Evolutionary conservation across 2,329 filamentous ascomycete genomes (phyloP), one percentile per base, ranked within the genome.

Genomic region (Lachnellula arida): DNA sequence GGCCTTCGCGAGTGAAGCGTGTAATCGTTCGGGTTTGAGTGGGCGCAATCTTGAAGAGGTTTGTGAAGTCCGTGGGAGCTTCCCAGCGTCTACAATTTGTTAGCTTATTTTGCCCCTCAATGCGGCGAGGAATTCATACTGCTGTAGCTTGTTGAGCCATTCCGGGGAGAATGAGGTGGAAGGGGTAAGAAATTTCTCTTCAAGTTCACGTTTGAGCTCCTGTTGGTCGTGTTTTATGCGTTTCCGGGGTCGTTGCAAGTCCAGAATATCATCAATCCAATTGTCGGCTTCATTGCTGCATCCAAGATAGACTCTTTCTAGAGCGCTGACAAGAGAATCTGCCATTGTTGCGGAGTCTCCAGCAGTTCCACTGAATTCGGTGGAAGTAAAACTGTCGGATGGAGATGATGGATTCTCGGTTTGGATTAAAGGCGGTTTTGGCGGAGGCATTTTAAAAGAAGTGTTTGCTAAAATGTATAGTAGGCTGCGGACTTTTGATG

Each of bases 1-100:
- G 80, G 5, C 94, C 94, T 73, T 96, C 91, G 54, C 94, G 82
- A 46, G 86, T 88, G 71, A 99, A 99, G 32, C 94, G 86, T 28
- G 91, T 96, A 63, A 97, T 87, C n/a, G 92, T 97, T 56, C 94
- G 85, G 15, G 91, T 93, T 73, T 97, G 94, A 0, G 93, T 95
- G 3, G 91, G 89, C 1, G 91, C 91, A 53, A 97, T 81, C 60
- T 87, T 84, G 73, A 96, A 96, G 17, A 97, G 81, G 55, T 91
- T 85, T n/a, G 85, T 82, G 69, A 92, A 88, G 66, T 96, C 87
- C 39, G 85, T 81, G 4, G 89, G 83, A 55, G 85, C 80, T 60
- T 96, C 89, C 94, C 93, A 99, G 70, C 85, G 77, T 63, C 78
- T 80, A 55, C 14, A 59, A 49, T 53, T 28, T 22, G 39, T 60